Conservation (phyloP, 2,329 filamentous ascomycete species). For the Beauveria sp. region DNA sequence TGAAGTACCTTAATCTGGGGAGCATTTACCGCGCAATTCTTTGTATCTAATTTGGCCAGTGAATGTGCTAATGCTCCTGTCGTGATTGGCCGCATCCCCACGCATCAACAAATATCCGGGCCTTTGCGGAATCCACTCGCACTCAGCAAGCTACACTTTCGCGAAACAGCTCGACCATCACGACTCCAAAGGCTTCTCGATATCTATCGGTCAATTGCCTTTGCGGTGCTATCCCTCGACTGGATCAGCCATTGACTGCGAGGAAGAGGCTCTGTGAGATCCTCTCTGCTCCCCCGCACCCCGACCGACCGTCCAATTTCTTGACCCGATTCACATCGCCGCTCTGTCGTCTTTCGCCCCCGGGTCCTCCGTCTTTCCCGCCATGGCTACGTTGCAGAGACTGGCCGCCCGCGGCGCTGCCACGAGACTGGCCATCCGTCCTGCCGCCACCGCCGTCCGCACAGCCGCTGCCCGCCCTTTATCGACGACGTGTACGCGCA, state of each 20-base stretch:
- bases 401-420: slow-evolving; percentile 64
- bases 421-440: slow-evolving; percentile 52
- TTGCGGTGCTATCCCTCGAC: slow-evolving; percentile 2
- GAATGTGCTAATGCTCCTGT: slow-evolving; percentile 9
- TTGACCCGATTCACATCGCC: not conserved
- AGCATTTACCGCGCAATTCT: not conserved
- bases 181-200: slow-evolving; percentile 2
- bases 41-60: not conserved
- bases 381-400: slow-evolving; percentile 67
- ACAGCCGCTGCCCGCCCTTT: slow-evolving; percentile 47
- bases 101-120: slow-evolving; percentile 13
- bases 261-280: slow-evolving; percentile 18
- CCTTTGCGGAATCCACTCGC: slow-evolving; percentile 1
- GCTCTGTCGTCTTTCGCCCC: slow-evolving; percentile 21
- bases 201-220: slow-evolving; percentile 10
- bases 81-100: slow-evolving; percentile 5
- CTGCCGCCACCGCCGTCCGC: slow-evolving; percentile 24
- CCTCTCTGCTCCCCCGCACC: not conserved
- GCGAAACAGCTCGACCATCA: slow-evolving; percentile 10
- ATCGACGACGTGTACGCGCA: slow-evolving; percentile 56
- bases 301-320: slow-evolving; percentile 19
- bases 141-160: slow-evolving; percentile 11
- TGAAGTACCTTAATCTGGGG: not conserved
- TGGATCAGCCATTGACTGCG: slow-evolving; percentile 10
- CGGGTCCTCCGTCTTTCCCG: slow-evolving; percentile 22